Conservation (phyloP, 768 basidiomycete species). For the Termitomyces sp. region DNA sequence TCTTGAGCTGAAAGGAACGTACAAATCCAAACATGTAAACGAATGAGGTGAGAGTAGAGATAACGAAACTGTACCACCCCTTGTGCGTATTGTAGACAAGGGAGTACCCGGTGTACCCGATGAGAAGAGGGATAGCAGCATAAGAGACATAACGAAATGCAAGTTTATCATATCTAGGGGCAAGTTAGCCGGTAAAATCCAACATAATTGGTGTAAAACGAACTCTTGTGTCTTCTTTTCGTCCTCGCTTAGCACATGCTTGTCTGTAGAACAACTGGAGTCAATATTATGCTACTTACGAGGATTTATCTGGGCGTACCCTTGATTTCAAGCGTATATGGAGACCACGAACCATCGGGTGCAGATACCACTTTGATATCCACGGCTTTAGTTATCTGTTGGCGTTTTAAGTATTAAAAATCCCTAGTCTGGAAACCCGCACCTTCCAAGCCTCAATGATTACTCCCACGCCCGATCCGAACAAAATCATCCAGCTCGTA, state of each 20-base stretch:
- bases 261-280: constrained; percentile 47
- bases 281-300: background rate
- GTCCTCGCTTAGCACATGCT: constrained; percentile 93
- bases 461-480: constrained; percentile 78
- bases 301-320: constrained; percentile 35
- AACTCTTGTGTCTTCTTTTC: constrained; percentile 98
- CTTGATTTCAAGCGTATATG: constrained; percentile 78
- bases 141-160: constrained; percentile 96
- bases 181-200: background rate
- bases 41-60: constrained; percentile 88
- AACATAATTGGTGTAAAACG: constrained; percentile 1
- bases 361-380: constrained; percentile 69
- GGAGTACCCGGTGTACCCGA: constrained; percentile 74
- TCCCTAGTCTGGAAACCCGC: constrained; percentile 11
- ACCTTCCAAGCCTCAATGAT: constrained; percentile 95
- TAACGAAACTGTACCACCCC: constrained; percentile 95
- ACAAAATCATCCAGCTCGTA: constrained; percentile 96
- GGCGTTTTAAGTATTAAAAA: constrained; percentile 4
- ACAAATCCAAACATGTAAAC: constrained; percentile 99
- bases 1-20: constrained; percentile 29
- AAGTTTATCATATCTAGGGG: constrained; percentile 73
- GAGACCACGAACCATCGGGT: constrained; percentile 59
- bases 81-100: constrained; percentile 79
- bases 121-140: constrained; percentile 76
- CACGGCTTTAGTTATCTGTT: constrained; percentile 82